Evolutionary conservation across 768 basidiomycete genomes (phyloP), one percentile per base, ranked within the genome.

Genomic region (Lactifluus subvellereus): DNA sequence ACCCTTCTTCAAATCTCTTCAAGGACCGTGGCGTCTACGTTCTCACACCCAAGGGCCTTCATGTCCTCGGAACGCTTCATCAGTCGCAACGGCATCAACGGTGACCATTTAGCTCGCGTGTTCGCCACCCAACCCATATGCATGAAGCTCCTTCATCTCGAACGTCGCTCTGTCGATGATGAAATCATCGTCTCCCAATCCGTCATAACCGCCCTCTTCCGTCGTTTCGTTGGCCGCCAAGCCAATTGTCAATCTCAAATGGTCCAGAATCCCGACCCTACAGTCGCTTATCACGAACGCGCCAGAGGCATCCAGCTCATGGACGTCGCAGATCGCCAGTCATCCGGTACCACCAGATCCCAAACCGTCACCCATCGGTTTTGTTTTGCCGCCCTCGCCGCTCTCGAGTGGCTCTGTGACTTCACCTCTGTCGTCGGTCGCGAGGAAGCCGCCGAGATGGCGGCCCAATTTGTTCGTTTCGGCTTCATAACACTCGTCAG

Each of bases 51-150:
- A 99, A 99, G 78, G 97, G 97, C 57, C 87, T 98, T 56, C 97
- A 99, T 71, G 91, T 99, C 70, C 86, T 99, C 67, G 97, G n/a
- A 99, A 73, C 88, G 97, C n/a, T 99, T 99, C 81, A 97, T 98
- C 79, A 90, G 88, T 75, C 98, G 96, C 82, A 98, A 99, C 74
- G 97, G 97, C 69, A 98, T 99, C 78, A 92, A 88, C 67, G 88
- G 93, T 48, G 93, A 97, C 76, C 88, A 94, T 73, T 84, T 98
- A 20, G 84, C 93, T 67, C 84, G 82, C 57, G 90, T 98, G 50
- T 99, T 98, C 73, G 82, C 84, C 16, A 82, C 89, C 0, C 94
- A 97, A 71, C 94, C 96, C 38, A 98, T 99, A 68, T 95, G 93
- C 77, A 91, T 98, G 81, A 97, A 98, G 75, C 83, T 98, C 7